These are phyloP conservation scores for Smithsoniella earleae DNA, from an alignment of 163 green algal genomes.

Conservation along the genomic window DNA sequence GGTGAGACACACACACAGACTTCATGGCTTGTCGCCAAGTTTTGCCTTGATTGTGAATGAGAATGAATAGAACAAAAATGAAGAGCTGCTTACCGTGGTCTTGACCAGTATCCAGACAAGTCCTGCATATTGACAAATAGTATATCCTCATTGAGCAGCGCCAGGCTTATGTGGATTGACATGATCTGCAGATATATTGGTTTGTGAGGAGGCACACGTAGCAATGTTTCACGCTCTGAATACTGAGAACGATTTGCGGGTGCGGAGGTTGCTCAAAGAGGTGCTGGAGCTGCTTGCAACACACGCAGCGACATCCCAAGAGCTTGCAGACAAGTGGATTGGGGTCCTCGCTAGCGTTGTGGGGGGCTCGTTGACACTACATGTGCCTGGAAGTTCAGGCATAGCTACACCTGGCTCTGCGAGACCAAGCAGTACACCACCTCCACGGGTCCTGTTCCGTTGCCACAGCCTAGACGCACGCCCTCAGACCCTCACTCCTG, in stretches of 20 bases:
- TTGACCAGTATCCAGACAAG: no score
- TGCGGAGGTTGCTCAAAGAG: slow-evolving; percentile 18
- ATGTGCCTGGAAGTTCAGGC: not conserved
- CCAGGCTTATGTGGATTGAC: no score
- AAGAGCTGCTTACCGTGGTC: no score
- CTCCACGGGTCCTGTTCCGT: not conserved
- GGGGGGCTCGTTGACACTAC: not conserved
- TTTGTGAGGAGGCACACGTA: not conserved
- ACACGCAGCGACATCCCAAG: not conserved
- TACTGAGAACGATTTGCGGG: not conserved
- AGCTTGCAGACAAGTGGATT: slow-evolving; percentile 1
- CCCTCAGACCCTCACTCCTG: no score
- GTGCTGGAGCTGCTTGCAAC: not conserved
- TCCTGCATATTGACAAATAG: no score
- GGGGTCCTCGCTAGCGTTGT: slow-evolving; percentile 1
- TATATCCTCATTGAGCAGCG: no score
- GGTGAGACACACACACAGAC: not conserved
- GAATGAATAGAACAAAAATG: no score
- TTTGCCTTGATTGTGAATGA: not conserved
- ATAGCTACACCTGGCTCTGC: not conserved
- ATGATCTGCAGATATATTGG: slow-evolving; percentile 3
- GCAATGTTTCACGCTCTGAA: slow-evolving; percentile 2
- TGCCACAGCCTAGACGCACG: not conserved
- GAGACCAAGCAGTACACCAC: not conserved
- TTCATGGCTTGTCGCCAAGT: not conserved